phyloP scores from a whole-genome alignment of 495 filamentous ascomycete species.

The Aspergillus affinis region DNA sequence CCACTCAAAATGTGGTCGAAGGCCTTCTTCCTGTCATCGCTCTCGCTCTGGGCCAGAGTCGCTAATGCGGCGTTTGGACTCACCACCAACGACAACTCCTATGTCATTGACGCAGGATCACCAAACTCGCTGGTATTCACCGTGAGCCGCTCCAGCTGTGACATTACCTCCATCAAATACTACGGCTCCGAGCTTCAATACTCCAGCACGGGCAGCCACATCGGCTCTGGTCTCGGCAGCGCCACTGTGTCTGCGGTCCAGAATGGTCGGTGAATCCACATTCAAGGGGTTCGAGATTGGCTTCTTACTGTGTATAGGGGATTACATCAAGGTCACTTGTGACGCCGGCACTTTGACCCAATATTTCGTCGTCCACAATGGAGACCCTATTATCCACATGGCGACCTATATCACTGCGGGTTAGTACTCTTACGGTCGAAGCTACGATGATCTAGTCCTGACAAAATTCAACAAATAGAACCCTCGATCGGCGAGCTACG shows the following conservation, averaged over 20 bases:
- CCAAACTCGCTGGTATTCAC: conserved; percentile 55
- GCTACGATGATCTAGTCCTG: background rate
- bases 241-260: conserved; percentile 54
- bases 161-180: conserved; percentile 62
- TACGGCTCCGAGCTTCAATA: conserved; percentile 60
- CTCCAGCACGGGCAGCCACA: conserved; percentile 50
- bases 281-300: conserved; percentile 15
- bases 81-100: conserved; percentile 29
- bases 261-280: conserved; percentile 28
- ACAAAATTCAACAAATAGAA: conserved; percentile 29
- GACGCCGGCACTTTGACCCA: conserved; percentile 59
- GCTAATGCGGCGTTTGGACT: conserved; percentile 35
- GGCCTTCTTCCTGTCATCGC: conserved; percentile 19
- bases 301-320: conserved; percentile 24
- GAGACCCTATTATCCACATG: conserved; percentile 60
- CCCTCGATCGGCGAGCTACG: conserved; percentile 62
- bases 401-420: conserved; percentile 59
- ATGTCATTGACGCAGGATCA: conserved; percentile 55
- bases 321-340: conserved; percentile 63
- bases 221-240: conserved; percentile 60
- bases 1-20: conserved; percentile 23
- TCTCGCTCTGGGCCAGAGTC: conserved; percentile 23
- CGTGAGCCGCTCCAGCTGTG: conserved; percentile 56
- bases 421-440: conserved; percentile 2
- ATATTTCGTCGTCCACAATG: conserved; percentile 60